Base-by-base conservation (phyloP, 345 rosid species). In the Salix viminalis region DNA sequence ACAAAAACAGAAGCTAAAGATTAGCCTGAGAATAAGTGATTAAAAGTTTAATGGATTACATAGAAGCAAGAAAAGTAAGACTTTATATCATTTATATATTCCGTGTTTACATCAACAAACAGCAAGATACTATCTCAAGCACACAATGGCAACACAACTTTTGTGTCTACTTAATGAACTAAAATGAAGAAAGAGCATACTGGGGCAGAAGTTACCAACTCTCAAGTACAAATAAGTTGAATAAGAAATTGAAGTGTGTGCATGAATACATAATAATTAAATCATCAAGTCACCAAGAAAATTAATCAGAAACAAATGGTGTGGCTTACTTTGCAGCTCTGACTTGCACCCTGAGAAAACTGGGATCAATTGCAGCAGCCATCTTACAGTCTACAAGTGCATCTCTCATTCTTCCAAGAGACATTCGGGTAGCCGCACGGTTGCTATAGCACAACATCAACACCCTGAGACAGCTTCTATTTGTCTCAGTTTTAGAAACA, bases 401-500 rank as follows among this genome's bases (percentile, higher is more conserved):
- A 84, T 92, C 97, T 83, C 90, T 90, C 91, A 96, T 84, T 87
- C 91, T 91, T 77, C 97, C 97, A 76, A 91, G 86, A 80, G 94
- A 91, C 90, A 94, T 91, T 16, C 81, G 88, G 24, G 95, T 89
- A 65, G 98, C 98, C 64, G 99, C 98, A 75, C 95, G 97, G 86
- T 96, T 96, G 87, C 98, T 96, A 76, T 90, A 88, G 80, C 99
- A 96, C 84, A 96, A 79, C 98, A 92, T 89, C 87, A 91, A 80
- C 50, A 92, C 98, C 89, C 92, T 89, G 68, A 89, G 92, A 80
- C 91, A 90, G 84, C 92, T 89, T 84, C 88, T 89, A 36, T 97
- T 90, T 56, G 86, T 85, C 88, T 92, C 98, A 30, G 79, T 76
- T 80, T 70, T 80, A 71, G 95, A 79, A 79, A 96, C 75, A 78